phyloP scores from a whole-genome alignment of 805 yeast genomes.

The Hagleromyces aurorensis region DNA sequence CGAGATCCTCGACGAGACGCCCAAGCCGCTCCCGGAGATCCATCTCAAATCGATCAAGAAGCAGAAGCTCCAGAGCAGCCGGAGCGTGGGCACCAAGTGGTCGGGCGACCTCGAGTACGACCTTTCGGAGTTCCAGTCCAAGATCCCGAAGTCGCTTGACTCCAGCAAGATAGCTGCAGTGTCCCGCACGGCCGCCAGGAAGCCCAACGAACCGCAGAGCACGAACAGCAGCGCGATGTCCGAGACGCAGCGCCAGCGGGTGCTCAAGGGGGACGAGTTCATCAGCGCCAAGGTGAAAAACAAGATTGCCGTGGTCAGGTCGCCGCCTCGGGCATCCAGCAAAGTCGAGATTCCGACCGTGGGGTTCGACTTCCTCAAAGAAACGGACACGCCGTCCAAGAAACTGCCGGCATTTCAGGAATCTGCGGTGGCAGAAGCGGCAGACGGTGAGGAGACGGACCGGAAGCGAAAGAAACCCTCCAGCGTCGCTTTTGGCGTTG shows the following conservation, averaged over 20 bases:
- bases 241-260: conserved; percentile 10
- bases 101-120: conserved; percentile 27
- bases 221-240: conserved; percentile 8
- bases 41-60: conserved; percentile 3
- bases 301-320: too few relatives aligned
- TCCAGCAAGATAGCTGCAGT: too few relatives aligned
- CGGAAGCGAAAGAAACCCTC: conserved; percentile 7
- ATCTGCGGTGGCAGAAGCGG: conserved; percentile 1
- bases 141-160: too few relatives aligned
- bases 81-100: conserved; percentile 20
- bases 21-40: too few relatives aligned
- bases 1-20: too few relatives aligned
- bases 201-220: neutral
- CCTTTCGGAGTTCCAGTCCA: conserved; percentile 20
- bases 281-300: neutral
- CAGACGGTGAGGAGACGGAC: conserved; percentile 5
- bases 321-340: too few relatives aligned
- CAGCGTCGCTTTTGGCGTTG: neutral
- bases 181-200: neutral
- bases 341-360: conserved; percentile 21
- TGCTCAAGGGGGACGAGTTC: conserved; percentile 8
- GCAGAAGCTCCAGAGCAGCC: conserved; percentile 2
- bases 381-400: conserved; percentile 17
- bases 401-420: too few relatives aligned
- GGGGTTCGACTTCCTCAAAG: conserved; percentile 28